A percentile compares a stretch with the other conserved stretches of the same genome.
These are phyloP conservation scores for Paraconiothyrium brasiliense DNA, from an alignment of 2,329 filamentous ascomycete genomes.

Conservation along the genomic window DNA sequence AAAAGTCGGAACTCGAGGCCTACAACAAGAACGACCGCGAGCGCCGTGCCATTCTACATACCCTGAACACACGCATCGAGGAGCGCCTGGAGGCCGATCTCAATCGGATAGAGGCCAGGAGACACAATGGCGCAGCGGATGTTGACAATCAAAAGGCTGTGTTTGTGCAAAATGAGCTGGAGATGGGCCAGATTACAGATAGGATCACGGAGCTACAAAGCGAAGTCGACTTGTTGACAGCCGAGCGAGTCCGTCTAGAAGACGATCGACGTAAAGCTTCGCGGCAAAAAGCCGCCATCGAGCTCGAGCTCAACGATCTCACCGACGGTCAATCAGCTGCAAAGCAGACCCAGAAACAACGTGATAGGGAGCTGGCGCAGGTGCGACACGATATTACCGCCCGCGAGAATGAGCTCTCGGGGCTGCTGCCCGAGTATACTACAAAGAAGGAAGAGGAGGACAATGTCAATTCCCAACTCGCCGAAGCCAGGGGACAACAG, in stretches of 20 bases:
- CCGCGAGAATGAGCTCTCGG: slow-evolving; percentile 78
- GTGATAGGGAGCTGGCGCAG: slow-evolving; percentile 75
- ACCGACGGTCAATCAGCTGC: slow-evolving; percentile 83
- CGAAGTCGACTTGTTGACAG: slow-evolving; percentile 82
- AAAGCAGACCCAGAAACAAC: slow-evolving; percentile 75
- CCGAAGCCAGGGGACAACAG: slow-evolving; percentile 77
- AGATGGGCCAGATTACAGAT: slow-evolving; percentile 77
- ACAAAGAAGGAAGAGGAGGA: slow-evolving; percentile 77
- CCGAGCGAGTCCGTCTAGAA: slow-evolving; percentile 88
- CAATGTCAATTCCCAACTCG: slow-evolving; percentile 74
- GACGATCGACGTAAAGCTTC: slow-evolving; percentile 86
- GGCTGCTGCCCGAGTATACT: slow-evolving; percentile 80
- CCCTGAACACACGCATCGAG: slow-evolving; percentile 90
- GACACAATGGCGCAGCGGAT: slow-evolving; percentile 83
- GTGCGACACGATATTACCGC: slow-evolving; percentile 78
- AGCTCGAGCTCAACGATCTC: slow-evolving; percentile 83
- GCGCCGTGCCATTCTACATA: slow-evolving; percentile 90
- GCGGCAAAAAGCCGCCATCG: slow-evolving; percentile 81
- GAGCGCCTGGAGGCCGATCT: slow-evolving; percentile 78
- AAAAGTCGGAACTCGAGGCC: slow-evolving; percentile 92
- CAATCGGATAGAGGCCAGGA: slow-evolving; percentile 81
- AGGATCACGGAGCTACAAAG: slow-evolving; percentile 83
- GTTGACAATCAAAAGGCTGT: slow-evolving; percentile 81
- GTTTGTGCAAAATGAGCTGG: slow-evolving; percentile 80
- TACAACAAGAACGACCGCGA: slow-evolving; percentile 97